Conservation (phyloP, 2,329 filamentous ascomycete genomes). For the Colletotrichum sp. region DNA sequence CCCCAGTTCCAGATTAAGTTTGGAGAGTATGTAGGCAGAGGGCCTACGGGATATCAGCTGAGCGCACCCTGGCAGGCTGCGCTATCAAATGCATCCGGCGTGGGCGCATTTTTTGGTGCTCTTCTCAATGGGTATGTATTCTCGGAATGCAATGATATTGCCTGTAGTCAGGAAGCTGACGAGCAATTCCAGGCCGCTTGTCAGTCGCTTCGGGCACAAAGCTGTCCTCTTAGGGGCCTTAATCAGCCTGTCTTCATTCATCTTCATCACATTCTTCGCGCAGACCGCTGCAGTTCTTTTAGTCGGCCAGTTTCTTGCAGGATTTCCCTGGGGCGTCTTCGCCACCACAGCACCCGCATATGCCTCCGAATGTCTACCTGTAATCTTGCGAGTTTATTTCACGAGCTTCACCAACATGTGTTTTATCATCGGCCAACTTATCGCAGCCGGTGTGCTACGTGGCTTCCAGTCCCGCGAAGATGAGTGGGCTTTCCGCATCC, state of each 20-base stretch:
- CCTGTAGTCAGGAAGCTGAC: neutral
- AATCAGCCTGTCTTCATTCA: neutral
- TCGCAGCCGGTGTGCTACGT: constrained; percentile 42
- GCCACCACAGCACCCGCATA: constrained; percentile 52
- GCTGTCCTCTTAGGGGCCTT: neutral
- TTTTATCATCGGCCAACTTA: constrained; percentile 45
- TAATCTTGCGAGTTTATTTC: constrained; percentile 46
- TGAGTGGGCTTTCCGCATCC: constrained; percentile 51
- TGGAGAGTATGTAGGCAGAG: constrained; percentile 25
- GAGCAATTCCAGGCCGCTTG: neutral
- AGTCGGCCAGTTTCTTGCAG: constrained; percentile 38
- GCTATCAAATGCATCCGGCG: constrained; percentile 41
- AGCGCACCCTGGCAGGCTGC: constrained; percentile 49
- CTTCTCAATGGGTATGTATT: constrained; percentile 41
- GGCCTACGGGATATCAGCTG: constrained; percentile 31
- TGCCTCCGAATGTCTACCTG: constrained; percentile 47
- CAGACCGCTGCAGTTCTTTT: constrained; percentile 34
- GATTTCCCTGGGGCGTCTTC: constrained; percentile 45
- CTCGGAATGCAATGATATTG: neutral
- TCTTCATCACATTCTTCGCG: constrained; percentile 7
- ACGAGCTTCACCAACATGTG: constrained; percentile 48
- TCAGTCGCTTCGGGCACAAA: neutral
- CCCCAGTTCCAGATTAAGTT: constrained; percentile 32
- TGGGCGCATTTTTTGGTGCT: constrained; percentile 50
- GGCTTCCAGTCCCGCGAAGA: constrained; percentile 36